Percentiles rank a stretch among this genome's conserved stretches.
Evolutionary conservation across 2,329 filamentous ascomycete genomes (phyloP).

Genomic region (Sporothrix brasiliensis): DNA sequence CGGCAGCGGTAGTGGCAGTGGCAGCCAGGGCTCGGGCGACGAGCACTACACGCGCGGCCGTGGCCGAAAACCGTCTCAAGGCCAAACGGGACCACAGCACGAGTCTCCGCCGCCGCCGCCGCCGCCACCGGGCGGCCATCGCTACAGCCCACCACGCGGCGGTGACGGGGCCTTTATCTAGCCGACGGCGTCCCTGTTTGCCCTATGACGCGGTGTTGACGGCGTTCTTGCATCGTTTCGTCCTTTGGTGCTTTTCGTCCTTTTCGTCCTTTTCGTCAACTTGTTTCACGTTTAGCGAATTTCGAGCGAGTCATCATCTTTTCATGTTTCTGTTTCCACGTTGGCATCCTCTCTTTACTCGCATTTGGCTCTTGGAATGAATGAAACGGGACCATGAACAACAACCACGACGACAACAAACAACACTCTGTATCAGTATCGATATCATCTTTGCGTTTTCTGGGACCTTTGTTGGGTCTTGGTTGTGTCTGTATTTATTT

Average conservation of each 20-base stretch:
- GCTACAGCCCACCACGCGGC: conserved; percentile 35
- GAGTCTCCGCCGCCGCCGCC: conserved; percentile 32
- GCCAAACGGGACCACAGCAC: not conserved
- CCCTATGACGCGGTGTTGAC: not conserved
- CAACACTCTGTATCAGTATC: conserved; percentile 12
- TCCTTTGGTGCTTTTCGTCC: not conserved
- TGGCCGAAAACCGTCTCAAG: not conserved
- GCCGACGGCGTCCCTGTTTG: not conserved
- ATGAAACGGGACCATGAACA: conserved; percentile 13
- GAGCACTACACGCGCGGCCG: not conserved
- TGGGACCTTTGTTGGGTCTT: not conserved
- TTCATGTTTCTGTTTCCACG: not conserved
- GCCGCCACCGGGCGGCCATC: conserved; percentile 32
- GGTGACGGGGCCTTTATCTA: conserved; percentile 39
- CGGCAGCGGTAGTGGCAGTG: not conserved
- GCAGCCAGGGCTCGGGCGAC: conserved; percentile 8
- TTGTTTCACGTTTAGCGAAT: not conserved
- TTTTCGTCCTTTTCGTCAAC: not conserved
- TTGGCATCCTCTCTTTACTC: not conserved
- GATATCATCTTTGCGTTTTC: not conserved
- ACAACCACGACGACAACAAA: not conserved
- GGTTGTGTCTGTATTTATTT: not conserved
- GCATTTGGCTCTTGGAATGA: conserved; percentile 6
- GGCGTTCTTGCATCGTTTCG: not conserved
- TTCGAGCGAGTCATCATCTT: not conserved